Evolutionary conservation across 306 rosid species (phyloP).

Genomic region (Quillaja saponaria): DNA sequence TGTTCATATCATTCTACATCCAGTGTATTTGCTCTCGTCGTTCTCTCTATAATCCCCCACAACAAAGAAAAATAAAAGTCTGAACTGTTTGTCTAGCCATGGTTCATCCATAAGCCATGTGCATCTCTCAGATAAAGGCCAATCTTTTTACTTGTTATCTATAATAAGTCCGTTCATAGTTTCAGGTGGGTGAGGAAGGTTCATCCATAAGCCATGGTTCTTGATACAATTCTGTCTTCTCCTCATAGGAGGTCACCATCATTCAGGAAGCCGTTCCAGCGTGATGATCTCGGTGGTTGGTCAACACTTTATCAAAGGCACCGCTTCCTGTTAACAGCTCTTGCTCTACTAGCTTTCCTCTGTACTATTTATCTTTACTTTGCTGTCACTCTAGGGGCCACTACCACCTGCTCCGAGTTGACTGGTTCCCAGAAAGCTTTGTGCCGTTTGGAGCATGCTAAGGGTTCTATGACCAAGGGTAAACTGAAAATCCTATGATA

Average conservation of each 20-base stretch:
- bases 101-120: too few relatives aligned
- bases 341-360: conserved; percentile 59
- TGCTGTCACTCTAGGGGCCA: conserved; percentile 72
- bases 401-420: conserved; percentile 58
- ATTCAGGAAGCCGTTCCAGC: conserved; percentile 59
- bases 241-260: conserved; percentile 67
- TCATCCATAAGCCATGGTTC: conserved; percentile 61
- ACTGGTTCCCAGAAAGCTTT: conserved; percentile 59
- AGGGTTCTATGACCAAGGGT: conserved; percentile 59
- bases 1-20: too few relatives aligned
- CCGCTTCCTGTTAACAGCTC: conserved; percentile 77
- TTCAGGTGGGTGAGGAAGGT: conserved; percentile 50
- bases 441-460: conserved; percentile 72
- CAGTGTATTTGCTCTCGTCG: too few relatives aligned
- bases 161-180: conserved; percentile 25
- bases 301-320: conserved; percentile 72
- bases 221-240: conserved; percentile 72
- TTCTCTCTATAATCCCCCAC: too few relatives aligned
- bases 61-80: too few relatives aligned
- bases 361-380: conserved; percentile 87
- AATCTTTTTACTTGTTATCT: neutral
- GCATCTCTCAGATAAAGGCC: too few relatives aligned
- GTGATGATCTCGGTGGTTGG: conserved; percentile 79
- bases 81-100: too few relatives aligned
- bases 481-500: conserved; percentile 75